Percentiles rank a stretch among this genome's conserved stretches.
Conservation (phyloP, 768 basidiomycete genomes). For the Tremella mesenterica region DNA sequence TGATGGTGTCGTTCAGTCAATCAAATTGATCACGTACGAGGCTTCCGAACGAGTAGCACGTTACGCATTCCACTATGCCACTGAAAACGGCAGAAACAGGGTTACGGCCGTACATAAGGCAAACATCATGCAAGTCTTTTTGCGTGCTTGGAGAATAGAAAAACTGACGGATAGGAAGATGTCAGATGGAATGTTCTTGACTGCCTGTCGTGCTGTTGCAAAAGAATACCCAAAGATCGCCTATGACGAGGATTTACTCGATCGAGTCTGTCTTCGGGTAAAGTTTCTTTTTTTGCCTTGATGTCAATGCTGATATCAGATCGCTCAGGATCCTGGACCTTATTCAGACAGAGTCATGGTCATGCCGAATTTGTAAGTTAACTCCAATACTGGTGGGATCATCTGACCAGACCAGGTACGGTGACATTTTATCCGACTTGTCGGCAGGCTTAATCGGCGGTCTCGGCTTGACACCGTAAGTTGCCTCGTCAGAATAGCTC, state of each 20-base stretch:
- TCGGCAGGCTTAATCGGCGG: conserved; percentile 98
- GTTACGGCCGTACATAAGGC: conserved; percentile 99
- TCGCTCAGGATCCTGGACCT: conserved; percentile 86
- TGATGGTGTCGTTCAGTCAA: conserved; percentile 96
- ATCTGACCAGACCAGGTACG: conserved; percentile 35
- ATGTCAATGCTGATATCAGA: conserved; percentile 47
- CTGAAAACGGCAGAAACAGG: conserved; percentile 70
- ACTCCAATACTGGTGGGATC: neutral
- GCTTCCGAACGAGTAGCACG: conserved; percentile 97
- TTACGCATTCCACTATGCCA: conserved; percentile 89
- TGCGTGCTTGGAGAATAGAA: neutral
- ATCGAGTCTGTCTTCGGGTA: conserved; percentile 89
- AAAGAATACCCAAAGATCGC: conserved; percentile 87
- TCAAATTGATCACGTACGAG: conserved; percentile 98
- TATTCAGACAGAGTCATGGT: conserved; percentile 98
- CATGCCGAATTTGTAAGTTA: conserved; percentile 89
- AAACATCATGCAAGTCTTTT: conserved; percentile 76
- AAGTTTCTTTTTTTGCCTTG: conserved; percentile 16
- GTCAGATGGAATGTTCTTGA: conserved; percentile 99
- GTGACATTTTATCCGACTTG: conserved; percentile 93
- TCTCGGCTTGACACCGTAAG: conserved; percentile 87
- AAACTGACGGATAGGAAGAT: conserved; percentile 66
- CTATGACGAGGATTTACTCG: conserved; percentile 95
- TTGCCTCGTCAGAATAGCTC: too few species aligned
- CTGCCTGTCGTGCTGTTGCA: conserved; percentile 89